Percentiles rank a stretch among this genome's conserved stretches.
Evolutionary conservation across 2,329 filamentous ascomycete species (phyloP).

Genomic region (Trichoderma sp.): DNA sequence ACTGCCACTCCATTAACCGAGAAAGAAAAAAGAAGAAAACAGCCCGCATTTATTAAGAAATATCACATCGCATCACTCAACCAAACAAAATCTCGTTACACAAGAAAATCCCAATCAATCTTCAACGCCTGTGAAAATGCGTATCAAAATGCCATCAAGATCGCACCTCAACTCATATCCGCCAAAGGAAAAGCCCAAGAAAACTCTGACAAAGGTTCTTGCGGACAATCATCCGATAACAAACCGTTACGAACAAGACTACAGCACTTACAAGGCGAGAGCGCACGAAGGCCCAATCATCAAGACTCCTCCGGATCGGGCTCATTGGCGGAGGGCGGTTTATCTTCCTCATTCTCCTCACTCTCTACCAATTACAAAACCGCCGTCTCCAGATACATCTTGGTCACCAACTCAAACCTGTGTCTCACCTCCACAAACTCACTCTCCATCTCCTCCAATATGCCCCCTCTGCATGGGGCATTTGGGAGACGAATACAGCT

Average conservation of each 20-base stretch:
- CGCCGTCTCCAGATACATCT: neutral
- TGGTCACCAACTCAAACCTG: neutral
- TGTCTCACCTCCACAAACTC: neutral
- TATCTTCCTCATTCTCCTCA: neutral
- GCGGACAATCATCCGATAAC: neutral
- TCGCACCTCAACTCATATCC: neutral
- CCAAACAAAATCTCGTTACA: neutral
- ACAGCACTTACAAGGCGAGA: neutral
- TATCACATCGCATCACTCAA: neutral
- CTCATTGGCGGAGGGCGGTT: neutral
- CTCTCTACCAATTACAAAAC: neutral
- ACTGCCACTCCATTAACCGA: neutral
- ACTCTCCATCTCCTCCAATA: neutral
- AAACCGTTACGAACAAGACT: neutral
- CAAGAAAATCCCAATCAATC: neutral
- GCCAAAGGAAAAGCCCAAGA: no score
- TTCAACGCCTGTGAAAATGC: neutral
- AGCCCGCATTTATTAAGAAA: neutral
- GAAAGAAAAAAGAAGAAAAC: no score
- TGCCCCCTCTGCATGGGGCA: neutral
- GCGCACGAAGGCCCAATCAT: neutral
- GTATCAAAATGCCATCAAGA: neutral
- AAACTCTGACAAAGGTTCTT: neutral
- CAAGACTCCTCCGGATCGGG: neutral
- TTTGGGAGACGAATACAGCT: neutral